These are phyloP conservation scores for Cymodocea nodosa DNA, from an alignment of 116 monocot species.

Conservation along the genomic window DNA sequence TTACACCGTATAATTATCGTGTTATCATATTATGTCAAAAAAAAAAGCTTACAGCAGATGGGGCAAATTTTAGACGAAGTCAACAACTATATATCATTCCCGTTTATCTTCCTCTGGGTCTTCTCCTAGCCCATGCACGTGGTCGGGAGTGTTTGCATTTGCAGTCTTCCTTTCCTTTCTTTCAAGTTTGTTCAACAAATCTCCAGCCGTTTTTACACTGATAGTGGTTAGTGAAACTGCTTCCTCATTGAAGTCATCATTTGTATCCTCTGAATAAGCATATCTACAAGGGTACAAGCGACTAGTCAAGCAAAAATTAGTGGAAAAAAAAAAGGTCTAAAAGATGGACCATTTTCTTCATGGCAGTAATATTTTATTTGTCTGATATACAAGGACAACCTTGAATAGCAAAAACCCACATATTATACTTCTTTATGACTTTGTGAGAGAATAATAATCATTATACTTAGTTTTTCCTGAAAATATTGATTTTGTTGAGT, in stretches of 20 bases:
- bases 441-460: no score
- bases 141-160: slow-evolving; percentile 24
- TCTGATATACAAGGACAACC: no score
- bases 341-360: background rate
- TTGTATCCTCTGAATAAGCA: slow-evolving; percentile 77
- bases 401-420: no score
- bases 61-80: no score
- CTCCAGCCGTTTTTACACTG: slow-evolving; percentile 42
- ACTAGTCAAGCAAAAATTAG: background rate
- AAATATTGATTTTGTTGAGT: no score
- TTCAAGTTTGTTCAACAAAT: slow-evolving; percentile 54
- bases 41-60: no score
- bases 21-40: no score
- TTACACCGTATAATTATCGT: no score
- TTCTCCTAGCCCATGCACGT: slow-evolving; percentile 60
- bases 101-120: slow-evolving; percentile 83
- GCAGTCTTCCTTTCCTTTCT: slow-evolving; percentile 59
- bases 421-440: no score
- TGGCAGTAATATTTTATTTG: no score
- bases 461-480: no score
- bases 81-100: slow-evolving; percentile 19
- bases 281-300: slow-evolving; percentile 29
- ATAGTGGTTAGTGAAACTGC: slow-evolving; percentile 53
- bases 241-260: slow-evolving; percentile 90
- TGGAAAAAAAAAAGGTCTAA: background rate